Evolutionary conservation across 352 stramenopile genomes (phyloP).

Genomic region (Globisporangium carolinianum): DNA sequence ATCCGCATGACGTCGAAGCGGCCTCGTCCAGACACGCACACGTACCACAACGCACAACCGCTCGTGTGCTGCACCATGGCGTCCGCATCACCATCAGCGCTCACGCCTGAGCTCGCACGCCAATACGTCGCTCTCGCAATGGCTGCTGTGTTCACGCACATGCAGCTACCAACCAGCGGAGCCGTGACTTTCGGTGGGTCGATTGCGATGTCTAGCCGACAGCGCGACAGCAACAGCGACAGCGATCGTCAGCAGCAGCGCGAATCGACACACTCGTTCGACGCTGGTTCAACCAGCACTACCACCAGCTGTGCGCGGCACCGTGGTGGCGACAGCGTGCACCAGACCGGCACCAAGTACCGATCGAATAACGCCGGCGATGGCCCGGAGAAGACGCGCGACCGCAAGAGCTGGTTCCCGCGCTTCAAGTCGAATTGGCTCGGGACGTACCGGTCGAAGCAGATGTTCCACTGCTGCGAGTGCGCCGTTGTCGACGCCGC

Average conservation of each 20-base stretch:
- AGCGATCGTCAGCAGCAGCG: background rate
- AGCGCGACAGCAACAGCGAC: background rate
- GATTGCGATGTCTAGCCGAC: background rate
- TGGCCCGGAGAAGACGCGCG: slow-evolving; percentile 79
- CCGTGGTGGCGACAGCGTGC: slow-evolving; percentile 23
- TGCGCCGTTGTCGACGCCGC: slow-evolving; percentile 48
- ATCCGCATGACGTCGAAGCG: slow-evolving; percentile 9
- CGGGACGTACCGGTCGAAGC: slow-evolving; percentile 81
- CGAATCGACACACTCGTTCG: background rate
- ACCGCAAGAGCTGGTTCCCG: slow-evolving; percentile 83
- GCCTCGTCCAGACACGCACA: slow-evolving; percentile 1
- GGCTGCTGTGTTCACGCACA: slow-evolving; percentile 5
- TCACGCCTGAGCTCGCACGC: background rate
- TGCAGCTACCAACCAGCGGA: slow-evolving; percentile 1
- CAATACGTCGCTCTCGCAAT: slow-evolving; percentile 7
- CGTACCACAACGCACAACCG: background rate
- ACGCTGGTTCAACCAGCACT: background rate
- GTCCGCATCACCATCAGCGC: background rate
- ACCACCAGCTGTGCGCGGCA: background rate
- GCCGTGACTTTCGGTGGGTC: slow-evolving; percentile 5
- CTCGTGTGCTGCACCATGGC: background rate
- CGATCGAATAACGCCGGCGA: slow-evolving; percentile 73
- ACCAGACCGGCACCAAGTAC: slow-evolving; percentile 56
- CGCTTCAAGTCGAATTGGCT: slow-evolving; percentile 87
- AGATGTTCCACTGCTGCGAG: slow-evolving; percentile 83